Evolutionary conservation across 139 green algal genomes (phyloP).

Genomic region (Eudorina sp.): DNA sequence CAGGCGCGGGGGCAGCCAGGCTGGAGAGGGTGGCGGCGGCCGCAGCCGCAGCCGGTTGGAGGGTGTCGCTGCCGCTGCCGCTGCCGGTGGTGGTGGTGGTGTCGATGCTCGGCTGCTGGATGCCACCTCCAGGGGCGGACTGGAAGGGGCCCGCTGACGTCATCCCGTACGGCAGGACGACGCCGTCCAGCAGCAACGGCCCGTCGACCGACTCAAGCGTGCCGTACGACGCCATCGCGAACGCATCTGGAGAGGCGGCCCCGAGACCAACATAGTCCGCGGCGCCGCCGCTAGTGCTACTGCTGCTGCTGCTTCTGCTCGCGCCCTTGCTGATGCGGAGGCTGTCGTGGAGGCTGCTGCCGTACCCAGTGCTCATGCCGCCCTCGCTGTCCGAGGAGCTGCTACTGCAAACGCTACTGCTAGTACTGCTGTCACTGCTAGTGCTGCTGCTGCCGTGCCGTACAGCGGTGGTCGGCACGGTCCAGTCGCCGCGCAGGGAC

Average conservation of each 20-base stretch:
- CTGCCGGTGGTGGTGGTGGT: background rate
- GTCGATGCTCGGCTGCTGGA: background rate
- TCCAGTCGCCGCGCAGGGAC: background rate
- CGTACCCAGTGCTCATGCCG: background rate
- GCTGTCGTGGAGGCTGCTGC: conserved; percentile 27
- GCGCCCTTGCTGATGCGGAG: background rate
- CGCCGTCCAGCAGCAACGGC: background rate
- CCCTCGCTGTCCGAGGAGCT: background rate
- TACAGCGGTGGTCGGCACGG: background rate
- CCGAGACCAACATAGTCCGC: background rate
- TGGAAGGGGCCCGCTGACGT: background rate
- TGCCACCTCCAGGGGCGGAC: background rate
- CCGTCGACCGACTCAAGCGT: conserved; percentile 37
- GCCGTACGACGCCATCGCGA: conserved; percentile 4
- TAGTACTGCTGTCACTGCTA: background rate
- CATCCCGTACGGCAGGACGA: background rate
- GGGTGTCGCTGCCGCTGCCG: background rate
- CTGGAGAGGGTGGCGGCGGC: no score
- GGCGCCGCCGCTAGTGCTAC: background rate
- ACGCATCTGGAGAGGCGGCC: background rate
- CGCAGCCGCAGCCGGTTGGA: no score
- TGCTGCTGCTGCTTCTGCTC: conserved; percentile 29
- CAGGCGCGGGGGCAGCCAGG: no score
- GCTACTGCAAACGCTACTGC: background rate
- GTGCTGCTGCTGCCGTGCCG: background rate